Percentiles rank a stretch among this genome's conserved stretches.
Conservation (phyloP, 2,329 filamentous ascomycete species). For the Beauveria bassiana region DNA sequence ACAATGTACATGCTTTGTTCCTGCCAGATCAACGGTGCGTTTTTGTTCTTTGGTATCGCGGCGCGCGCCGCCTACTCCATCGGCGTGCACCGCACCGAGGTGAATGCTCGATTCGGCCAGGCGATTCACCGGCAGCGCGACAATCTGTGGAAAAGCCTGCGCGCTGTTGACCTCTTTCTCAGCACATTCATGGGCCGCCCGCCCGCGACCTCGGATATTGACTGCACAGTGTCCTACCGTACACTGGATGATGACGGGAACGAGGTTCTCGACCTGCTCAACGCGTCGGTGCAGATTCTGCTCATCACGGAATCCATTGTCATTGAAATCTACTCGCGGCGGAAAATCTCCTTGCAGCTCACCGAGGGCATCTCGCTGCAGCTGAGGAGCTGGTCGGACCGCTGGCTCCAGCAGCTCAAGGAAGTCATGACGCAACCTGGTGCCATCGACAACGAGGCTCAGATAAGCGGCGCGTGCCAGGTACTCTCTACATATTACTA, state of each 20-base stretch:
- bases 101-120: slow-evolving; percentile 43
- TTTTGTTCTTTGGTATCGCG: slow-evolving; percentile 46
- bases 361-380: slow-evolving; percentile 47
- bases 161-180: slow-evolving; percentile 44
- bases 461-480: slow-evolving; percentile 41
- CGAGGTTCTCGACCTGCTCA: slow-evolving; percentile 38
- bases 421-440: slow-evolving; percentile 24
- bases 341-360: slow-evolving; percentile 44
- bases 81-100: slow-evolving; percentile 45
- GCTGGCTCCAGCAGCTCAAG: slow-evolving; percentile 40
- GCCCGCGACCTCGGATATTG: slow-evolving; percentile 44
- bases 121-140: slow-evolving; percentile 37
- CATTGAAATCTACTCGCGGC: slow-evolving; percentile 43
- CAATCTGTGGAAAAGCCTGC: slow-evolving; percentile 45
- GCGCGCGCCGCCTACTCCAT: slow-evolving; percentile 45
- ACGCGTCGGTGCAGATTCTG: slow-evolving; percentile 45
- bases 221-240: slow-evolving; percentile 45
- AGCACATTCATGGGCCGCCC: slow-evolving; percentile 48
- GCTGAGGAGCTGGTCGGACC: slow-evolving; percentile 42
- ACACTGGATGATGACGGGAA: slow-evolving; percentile 25
- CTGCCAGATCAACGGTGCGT: slow-evolving; percentile 48
- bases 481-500: slow-evolving; percentile 48
- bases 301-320: slow-evolving; percentile 43
- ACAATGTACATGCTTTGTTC: slow-evolving; percentile 47
- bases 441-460: slow-evolving; percentile 18